Base-by-base conservation (phyloP, 306 rosid genomes). In the Prinsepia uniflora region DNA sequence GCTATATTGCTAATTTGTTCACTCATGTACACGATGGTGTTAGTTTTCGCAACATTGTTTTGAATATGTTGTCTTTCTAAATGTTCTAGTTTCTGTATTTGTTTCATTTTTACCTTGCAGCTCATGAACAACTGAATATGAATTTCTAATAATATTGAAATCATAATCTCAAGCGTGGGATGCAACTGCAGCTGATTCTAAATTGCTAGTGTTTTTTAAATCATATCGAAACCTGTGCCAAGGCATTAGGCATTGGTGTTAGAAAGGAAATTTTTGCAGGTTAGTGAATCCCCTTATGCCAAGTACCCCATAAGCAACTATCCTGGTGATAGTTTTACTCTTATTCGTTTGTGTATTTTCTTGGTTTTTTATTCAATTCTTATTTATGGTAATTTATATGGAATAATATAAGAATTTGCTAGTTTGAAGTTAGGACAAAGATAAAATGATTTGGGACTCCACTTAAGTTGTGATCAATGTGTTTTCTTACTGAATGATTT, bases 231-330 rank as follows among this genome's bases (percentile, higher is more conserved):
- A 22, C 99, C 99, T 10, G 99, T 95, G 67, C 99, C 99, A 39
- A n/a, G n/a, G n/a, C n/a, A n/a, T n/a, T n/a, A 89, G 99, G 81
- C 99, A 95, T 80, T 95, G 99, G 99, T 86, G 96, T 79, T 97
- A 95, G 77, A 95, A 82, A 81, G 99, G 79, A 95, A 95, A 66
- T 91, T 95, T 85, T 84, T 95, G 83, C 99, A 91, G 99, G 99
- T 95, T 68, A 83, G 87, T 74, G 55, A 76, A 76, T 80, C 22
- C 72, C 66, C 79, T 61, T 30, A 39, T 65, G n/a, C n/a, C n/a
- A n/a, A n/a, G n/a, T n/a, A n/a, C n/a, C n/a, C n/a, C n/a, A n/a
- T n/a, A n/a, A n/a, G n/a, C n/a, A n/a, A n/a, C n/a, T n/a, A n/a
- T n/a, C n/a, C n/a, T n/a, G n/a, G n/a, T n/a, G n/a, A n/a, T n/a